These are phyloP conservation scores for Trifolium dubium DNA, from an alignment of 306 rosid species.

Conservation along the genomic window DNA sequence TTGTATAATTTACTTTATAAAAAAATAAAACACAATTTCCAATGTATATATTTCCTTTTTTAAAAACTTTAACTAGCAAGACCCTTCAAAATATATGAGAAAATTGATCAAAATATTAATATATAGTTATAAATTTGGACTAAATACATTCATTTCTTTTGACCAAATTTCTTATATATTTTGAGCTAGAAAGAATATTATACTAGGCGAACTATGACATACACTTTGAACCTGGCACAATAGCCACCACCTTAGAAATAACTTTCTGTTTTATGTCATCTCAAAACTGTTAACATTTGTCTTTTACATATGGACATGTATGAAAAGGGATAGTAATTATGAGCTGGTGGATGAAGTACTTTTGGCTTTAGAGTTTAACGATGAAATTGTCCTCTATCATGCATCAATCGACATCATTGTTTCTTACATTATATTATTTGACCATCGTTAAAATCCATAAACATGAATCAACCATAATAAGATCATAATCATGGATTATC, in stretches of 20 bases:
- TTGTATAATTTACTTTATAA: too few relatives aligned
- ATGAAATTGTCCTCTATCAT: slow-evolving; percentile 72
- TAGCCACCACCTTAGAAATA: slow-evolving; percentile 6
- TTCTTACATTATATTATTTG: slow-evolving; percentile 6
- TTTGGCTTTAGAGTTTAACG: slow-evolving; percentile 77
- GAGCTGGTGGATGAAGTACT: slow-evolving; percentile 55
- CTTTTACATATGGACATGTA: slow-evolving; percentile 41
- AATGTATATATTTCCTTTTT: too few relatives aligned
- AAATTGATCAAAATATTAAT: too few relatives aligned
- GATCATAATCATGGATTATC: not conserved
- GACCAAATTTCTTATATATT: too few relatives aligned
- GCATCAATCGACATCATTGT: slow-evolving; percentile 46
- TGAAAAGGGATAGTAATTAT: slow-evolving; percentile 37
- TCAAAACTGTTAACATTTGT: slow-evolving; percentile 49
- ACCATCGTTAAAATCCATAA: not conserved
- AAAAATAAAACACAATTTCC: too few relatives aligned
- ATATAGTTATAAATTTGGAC: too few relatives aligned
- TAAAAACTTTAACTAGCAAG: too few relatives aligned
- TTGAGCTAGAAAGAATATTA: too few relatives aligned
- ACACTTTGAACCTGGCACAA: too few relatives aligned
- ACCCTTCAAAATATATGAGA: too few relatives aligned
- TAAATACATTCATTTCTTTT: too few relatives aligned
- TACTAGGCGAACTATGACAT: too few relatives aligned
- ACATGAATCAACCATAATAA: not conserved
- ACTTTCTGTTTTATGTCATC: slow-evolving; percentile 69